Percentiles rank a stretch among this genome's conserved stretches.
Evolutionary conservation across 2,329 filamentous ascomycete species (phyloP).

Genomic region (Exophiala mesophila): DNA sequence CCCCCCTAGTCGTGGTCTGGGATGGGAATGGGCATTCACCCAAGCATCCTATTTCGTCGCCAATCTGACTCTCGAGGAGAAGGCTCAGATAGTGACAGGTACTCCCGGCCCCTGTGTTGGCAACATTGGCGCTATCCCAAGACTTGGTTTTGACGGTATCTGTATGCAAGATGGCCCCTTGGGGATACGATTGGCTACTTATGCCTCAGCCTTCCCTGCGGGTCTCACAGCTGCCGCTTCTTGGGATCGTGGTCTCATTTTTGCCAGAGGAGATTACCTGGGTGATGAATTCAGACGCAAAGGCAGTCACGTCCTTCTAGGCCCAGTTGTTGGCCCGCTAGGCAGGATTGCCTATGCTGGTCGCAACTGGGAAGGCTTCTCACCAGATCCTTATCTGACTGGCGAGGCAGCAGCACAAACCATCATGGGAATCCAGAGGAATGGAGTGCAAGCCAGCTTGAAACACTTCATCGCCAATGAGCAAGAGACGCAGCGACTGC

Average conservation of each 20-base stretch:
- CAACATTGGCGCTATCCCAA: conserved; percentile 30
- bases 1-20: conserved; percentile 27
- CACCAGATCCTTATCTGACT: conserved; percentile 45
- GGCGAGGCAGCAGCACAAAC: conserved; percentile 41
- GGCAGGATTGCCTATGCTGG: conserved; percentile 36
- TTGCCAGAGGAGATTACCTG: conserved; percentile 31
- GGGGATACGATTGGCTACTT: conserved; percentile 23
- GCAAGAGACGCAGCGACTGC: conserved; percentile 49
- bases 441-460: conserved; percentile 38
- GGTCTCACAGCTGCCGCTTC: conserved; percentile 34
- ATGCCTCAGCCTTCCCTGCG: conserved; percentile 26
- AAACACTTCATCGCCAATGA: conserved; percentile 59
- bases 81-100: conserved; percentile 38
- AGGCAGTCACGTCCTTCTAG: conserved; percentile 41
- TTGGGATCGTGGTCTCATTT: conserved; percentile 36
- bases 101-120: conserved; percentile 31
- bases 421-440: conserved; percentile 42
- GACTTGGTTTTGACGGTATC: conserved; percentile 32
- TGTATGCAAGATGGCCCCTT: conserved; percentile 28
- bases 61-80: conserved; percentile 40
- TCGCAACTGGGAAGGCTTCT: conserved; percentile 48
- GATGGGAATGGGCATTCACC: conserved; percentile 35
- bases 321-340: conserved; percentile 38
- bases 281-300: conserved; percentile 38
- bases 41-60: conserved; percentile 38